Percentiles rank a stretch among this genome's conserved stretches.
These are phyloP conservation scores for Teratosphaeria zuluensis DNA, from an alignment of 2,329 filamentous ascomycete genomes.

Conservation along the genomic window DNA sequence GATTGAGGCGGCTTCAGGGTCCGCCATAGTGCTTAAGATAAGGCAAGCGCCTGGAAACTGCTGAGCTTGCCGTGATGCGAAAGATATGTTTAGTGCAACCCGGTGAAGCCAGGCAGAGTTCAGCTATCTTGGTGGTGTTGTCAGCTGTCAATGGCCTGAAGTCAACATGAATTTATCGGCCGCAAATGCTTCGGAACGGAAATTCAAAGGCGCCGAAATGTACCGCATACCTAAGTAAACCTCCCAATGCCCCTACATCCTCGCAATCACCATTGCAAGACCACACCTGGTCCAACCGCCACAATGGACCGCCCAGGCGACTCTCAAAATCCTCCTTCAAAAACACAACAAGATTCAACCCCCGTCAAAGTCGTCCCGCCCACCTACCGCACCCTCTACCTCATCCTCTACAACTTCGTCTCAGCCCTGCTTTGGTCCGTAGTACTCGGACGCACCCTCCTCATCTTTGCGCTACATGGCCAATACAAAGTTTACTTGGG, in stretches of 20 bases:
- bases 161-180: not conserved
- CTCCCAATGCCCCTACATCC: not conserved
- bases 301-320: conserved; percentile 19
- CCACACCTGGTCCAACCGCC: not conserved
- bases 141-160: not conserved
- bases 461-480: conserved; percentile 35
- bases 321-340: conserved; percentile 13
- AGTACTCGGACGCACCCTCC: conserved; percentile 60
- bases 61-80: too few species aligned
- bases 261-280: not conserved
- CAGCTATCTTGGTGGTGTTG: too few species aligned
- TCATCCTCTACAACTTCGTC: conserved; percentile 74
- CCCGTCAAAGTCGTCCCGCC: conserved; percentile 10
- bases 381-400: conserved; percentile 45
- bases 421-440: conserved; percentile 70
- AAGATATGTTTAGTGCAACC: too few species aligned
- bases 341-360: conserved; percentile 1
- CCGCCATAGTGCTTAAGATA: not conserved
- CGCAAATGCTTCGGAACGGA: not conserved
- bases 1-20: not conserved
- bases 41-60: too few species aligned
- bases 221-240: not conserved
- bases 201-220: not conserved
- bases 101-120: too few species aligned
- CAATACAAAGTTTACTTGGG: conserved; percentile 51